phyloP scores from a whole-genome alignment of 2,329 filamentous ascomycete genomes.

The Penicillium sclerotigenum region DNA sequence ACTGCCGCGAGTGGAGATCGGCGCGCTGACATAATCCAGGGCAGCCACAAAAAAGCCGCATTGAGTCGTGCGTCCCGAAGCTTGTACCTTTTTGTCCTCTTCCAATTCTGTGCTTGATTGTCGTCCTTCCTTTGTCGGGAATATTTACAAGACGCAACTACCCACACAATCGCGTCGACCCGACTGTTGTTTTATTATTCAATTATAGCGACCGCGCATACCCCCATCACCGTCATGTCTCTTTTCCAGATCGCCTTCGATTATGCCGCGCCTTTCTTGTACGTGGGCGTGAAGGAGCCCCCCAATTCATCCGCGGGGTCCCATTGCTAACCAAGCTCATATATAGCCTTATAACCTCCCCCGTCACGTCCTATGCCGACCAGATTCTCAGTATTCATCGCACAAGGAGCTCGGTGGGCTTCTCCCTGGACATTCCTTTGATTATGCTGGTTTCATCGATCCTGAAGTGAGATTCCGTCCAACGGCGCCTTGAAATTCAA shows the following conservation, averaged over 20 bases:
- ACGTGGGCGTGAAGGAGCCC: slow-evolving; percentile 16
- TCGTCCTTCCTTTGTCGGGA: neutral
- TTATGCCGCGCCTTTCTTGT: slow-evolving; percentile 52
- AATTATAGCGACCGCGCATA: slow-evolving; percentile 1
- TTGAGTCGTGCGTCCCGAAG: neutral
- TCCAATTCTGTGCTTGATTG: neutral
- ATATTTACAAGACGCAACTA: neutral
- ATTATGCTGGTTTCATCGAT: slow-evolving; percentile 66
- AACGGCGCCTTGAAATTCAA: slow-evolving; percentile 1
- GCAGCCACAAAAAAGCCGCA: slow-evolving; percentile 5
- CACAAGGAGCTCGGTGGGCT: slow-evolving; percentile 58
- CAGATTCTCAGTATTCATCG: slow-evolving; percentile 64
- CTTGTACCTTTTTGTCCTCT: neutral
- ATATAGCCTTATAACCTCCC: slow-evolving; percentile 57
- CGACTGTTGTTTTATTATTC: neutral
- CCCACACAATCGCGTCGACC: neutral
- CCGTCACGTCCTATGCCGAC: slow-evolving; percentile 64
- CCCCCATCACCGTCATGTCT: slow-evolving; percentile 31
- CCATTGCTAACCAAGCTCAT: slow-evolving; percentile 1
- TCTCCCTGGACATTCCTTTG: slow-evolving; percentile 64
- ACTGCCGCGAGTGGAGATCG: slow-evolving; percentile 1
- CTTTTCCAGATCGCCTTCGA: slow-evolving; percentile 41
- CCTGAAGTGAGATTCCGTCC: slow-evolving; percentile 50
- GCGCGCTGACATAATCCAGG: slow-evolving; percentile 7
- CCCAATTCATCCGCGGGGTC: neutral